Evolutionary conservation across 2,329 filamentous ascomycete species (phyloP).

Genomic region (Colletotrichum simmondsii): DNA sequence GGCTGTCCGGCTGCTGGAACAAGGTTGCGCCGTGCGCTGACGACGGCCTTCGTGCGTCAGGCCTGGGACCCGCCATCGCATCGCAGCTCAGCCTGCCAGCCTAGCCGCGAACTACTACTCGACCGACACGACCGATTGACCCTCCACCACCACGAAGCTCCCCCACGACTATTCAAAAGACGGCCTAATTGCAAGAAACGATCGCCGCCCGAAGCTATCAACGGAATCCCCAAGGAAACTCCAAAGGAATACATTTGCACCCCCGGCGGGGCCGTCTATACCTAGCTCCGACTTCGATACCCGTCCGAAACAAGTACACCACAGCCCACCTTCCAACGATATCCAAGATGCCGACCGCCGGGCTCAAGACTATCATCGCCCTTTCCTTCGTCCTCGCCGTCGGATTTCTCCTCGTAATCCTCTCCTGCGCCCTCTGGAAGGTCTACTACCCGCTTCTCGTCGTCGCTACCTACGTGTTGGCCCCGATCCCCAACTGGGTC

Average conservation of each 20-base stretch:
- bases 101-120: constrained; percentile 14
- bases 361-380: constrained; percentile 98
- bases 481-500: constrained; percentile 96
- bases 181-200: neutral
- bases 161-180: neutral
- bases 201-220: neutral
- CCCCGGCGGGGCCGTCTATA: constrained; percentile 25
- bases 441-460: constrained; percentile 96
- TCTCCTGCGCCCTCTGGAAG: constrained; percentile 94
- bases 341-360: constrained; percentile 76
- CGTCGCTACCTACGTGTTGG: constrained; percentile 93
- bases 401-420: constrained; percentile 98
- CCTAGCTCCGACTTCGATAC: constrained; percentile 18
- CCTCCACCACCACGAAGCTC: neutral
- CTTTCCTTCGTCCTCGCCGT: constrained; percentile 99
- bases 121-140: constrained; percentile 3
- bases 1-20: constrained; percentile 18
- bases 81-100: constrained; percentile 29
- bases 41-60: constrained; percentile 29
- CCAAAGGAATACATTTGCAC: constrained; percentile 1
- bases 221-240: neutral
- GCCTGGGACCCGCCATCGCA: constrained; percentile 30
- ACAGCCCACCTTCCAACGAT: constrained; percentile 10
- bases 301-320: constrained; percentile 27
- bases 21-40: constrained; percentile 32